phyloP scores from a whole-genome alignment of 2,329 filamentous ascomycete genomes.

The Aspergillus sp. region DNA sequence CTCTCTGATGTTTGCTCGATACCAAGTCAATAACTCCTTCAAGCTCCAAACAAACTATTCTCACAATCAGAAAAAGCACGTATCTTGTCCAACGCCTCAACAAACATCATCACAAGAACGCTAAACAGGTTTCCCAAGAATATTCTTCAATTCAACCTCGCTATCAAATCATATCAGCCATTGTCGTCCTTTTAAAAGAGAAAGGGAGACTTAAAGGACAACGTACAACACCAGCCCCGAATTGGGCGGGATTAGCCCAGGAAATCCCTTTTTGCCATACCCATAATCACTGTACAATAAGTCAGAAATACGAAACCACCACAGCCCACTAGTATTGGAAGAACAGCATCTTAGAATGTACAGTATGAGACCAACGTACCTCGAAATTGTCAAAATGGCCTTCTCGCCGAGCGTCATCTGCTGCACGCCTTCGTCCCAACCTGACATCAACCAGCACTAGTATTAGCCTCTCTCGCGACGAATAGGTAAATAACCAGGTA shows the following conservation, averaged over 20 bases:
- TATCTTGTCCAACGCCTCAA: not conserved
- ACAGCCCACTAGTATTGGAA: too few relatives aligned
- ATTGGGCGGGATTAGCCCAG: conserved; percentile 71
- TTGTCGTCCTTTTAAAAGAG: not conserved
- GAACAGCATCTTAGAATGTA: not conserved
- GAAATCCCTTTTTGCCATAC: conserved; percentile 61
- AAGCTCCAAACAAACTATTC: too few relatives aligned
- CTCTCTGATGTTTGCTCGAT: not conserved
- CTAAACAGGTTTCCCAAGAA: not conserved
- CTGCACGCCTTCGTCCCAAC: conserved; percentile 81
- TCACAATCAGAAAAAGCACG: too few relatives aligned
- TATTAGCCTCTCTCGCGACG: too few relatives aligned
- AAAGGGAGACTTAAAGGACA: not conserved
- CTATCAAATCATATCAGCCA: not conserved
- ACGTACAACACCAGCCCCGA: conserved; percentile 83
- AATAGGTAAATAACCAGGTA: not conserved
- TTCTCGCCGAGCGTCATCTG: conserved; percentile 91
- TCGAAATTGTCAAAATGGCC: conserved; percentile 76
- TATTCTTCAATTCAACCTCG: conserved; percentile 13
- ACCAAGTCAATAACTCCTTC: not conserved
- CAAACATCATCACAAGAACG: not conserved
- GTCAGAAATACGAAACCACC: not conserved
- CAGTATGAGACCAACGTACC: conserved; percentile 52
- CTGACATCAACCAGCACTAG: conserved; percentile 29
- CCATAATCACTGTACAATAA: conserved; percentile 34